Base-by-base conservation (phyloP, 495 filamentous ascomycete genomes). In the Aspergillus ostianus region DNA sequence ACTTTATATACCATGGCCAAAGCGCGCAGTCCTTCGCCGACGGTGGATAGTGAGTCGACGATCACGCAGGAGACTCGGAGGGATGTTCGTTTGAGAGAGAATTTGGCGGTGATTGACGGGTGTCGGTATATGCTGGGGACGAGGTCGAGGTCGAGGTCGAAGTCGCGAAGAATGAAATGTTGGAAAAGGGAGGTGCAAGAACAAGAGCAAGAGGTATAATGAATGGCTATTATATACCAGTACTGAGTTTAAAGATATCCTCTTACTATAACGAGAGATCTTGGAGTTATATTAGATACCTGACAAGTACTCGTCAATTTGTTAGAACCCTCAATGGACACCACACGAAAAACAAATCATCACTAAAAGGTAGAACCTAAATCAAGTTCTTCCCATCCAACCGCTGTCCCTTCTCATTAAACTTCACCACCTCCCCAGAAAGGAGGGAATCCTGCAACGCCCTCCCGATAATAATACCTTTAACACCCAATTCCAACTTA, bases 391-490 rank as follows among this genome's bases (percentile, higher is more conserved):
- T 41, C 36, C 36, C 36, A 41, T 59, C 59, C 55, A 71, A 45
- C 47, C 60, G 52, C 63, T 64, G 56, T 15, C 73, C 74, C 53
- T 47, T 64, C 68, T 72, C 72, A 63, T 69, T 57, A 29, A 75
- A 78, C 30, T 65, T 61, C 55, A 76, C 69, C 63, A 68, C 65
- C 66, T 76, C 66, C 4, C 73, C 73, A 5, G 66, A 67, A 48
- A 73, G 58, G 59, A 78, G 55, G 6, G 70, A 64, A 55, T 73
- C 64, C 64, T 78, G 74, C 63, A 76, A 60, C 2, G 69, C 74
- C 44, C 66, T 62, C 1, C 69, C 76, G 61, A 78, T 75, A 58
- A 49, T 41, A 41, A 41, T 15, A 15, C 36, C 36, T 12, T 41
- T 41, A 10, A 41, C 36, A 15, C 36, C 36, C 36, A 41, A 10